phyloP scores from a whole-genome alignment of 2,329 filamentous ascomycete species.

The Calonectria naviculata region DNA sequence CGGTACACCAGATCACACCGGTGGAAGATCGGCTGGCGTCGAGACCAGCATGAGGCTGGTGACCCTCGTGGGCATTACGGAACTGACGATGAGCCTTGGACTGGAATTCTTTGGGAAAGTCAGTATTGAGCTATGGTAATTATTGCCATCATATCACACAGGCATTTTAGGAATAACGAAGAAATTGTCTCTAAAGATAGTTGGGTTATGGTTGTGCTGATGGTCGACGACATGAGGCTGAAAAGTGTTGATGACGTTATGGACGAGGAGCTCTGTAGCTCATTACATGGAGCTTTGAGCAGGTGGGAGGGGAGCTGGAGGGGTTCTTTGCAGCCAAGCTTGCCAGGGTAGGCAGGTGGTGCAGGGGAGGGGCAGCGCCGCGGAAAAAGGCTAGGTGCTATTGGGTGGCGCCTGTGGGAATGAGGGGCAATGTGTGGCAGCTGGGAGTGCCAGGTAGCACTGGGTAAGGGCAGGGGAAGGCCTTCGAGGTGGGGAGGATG shows the following conservation, averaged over 20 bases:
- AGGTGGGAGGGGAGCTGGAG: conserved; percentile 18
- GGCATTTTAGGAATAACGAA: background rate
- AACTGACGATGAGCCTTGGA: conserved; percentile 92
- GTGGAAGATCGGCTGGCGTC: conserved; percentile 90
- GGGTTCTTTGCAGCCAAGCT: conserved; percentile 28
- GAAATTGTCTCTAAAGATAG: background rate
- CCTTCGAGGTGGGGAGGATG: conserved; percentile 7
- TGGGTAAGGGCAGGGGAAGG: conserved; percentile 20
- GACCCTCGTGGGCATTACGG: conserved; percentile 88
- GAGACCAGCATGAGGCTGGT: conserved; percentile 90
- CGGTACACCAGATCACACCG: conserved; percentile 93
- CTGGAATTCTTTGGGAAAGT: conserved; percentile 70
- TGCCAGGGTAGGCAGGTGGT: conserved; percentile 27
- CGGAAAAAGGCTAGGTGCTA: conserved; percentile 24
- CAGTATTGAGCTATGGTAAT: conserved; percentile 25
- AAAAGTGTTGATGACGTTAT: conserved; percentile 32
- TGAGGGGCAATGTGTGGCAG: conserved; percentile 35
- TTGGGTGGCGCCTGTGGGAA: conserved; percentile 21
- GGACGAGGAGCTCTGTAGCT: conserved; percentile 25
- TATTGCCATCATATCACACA: background rate
- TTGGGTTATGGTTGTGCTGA: background rate
- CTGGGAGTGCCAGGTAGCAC: conserved; percentile 28
- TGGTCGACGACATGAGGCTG: conserved; percentile 10
- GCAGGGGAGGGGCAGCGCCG: conserved; percentile 23
- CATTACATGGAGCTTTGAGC: conserved; percentile 13